Percentiles rank a stretch among this genome's conserved stretches.
phyloP scores from a whole-genome alignment of 768 basidiomycete species.

The Pulveroboletus ravenelii region DNA sequence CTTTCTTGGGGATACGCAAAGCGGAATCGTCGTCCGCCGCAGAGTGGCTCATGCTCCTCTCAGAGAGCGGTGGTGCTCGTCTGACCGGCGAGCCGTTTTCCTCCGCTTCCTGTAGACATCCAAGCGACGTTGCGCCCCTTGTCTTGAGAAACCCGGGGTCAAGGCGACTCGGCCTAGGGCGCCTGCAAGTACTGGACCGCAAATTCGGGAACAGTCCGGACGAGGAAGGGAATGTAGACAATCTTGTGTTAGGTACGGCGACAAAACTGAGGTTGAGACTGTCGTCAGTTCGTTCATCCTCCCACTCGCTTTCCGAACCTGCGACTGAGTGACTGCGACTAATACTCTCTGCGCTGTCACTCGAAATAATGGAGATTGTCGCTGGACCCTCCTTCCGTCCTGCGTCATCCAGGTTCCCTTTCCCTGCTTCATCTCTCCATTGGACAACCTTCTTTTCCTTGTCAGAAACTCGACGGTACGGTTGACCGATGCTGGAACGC shows the following conservation, averaged over 20 bases:
- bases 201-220: slow-evolving; percentile 19
- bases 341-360: slow-evolving; percentile 34
- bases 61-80: slow-evolving; percentile 45
- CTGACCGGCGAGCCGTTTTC: slow-evolving; percentile 44
- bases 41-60: slow-evolving; percentile 59
- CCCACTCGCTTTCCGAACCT: slow-evolving; percentile 84
- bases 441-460: slow-evolving; percentile 76
- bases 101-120: slow-evolving; percentile 69
- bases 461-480: slow-evolving; percentile 62
- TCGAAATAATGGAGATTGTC: slow-evolving; percentile 28
- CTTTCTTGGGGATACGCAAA: slow-evolving; percentile 33
- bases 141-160: slow-evolving; percentile 62
- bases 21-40: slow-evolving; percentile 20
- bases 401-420: slow-evolving; percentile 70
- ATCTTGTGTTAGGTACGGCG: slow-evolving; percentile 21
- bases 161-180: slow-evolving; percentile 61
- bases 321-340: slow-evolving; percentile 41
- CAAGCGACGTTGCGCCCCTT: slow-evolving; percentile 47
- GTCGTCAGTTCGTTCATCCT: slow-evolving; percentile 83
- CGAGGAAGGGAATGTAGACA: slow-evolving; percentile 37
- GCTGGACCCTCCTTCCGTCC: slow-evolving; percentile 29
- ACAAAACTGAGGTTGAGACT: slow-evolving; percentile 56
- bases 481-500: slow-evolving; percentile 57
- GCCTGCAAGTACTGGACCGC: slow-evolving; percentile 28
- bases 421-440: slow-evolving; percentile 85